Conservation (phyloP, 176 grass and related monocot genomes). For the Stipa capillata region DNA sequence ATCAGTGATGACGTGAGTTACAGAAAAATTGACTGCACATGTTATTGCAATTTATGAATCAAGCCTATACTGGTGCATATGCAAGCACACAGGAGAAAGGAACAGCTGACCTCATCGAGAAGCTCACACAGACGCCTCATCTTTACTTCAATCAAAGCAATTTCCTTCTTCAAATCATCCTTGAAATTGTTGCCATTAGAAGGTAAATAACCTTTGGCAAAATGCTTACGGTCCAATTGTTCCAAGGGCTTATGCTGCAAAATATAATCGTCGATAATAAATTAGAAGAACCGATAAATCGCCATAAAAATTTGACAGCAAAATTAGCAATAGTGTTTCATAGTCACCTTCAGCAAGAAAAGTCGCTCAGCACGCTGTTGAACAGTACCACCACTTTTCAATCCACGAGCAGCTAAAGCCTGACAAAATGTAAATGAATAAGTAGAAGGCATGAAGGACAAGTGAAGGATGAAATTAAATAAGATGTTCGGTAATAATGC, state of each 20-base stretch:
- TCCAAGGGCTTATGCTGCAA: conserved; percentile 72
- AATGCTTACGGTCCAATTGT: conserved; percentile 80
- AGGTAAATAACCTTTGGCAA: conserved; percentile 56
- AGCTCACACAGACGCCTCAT: conserved; percentile 67
- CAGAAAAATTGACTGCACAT: background rate
- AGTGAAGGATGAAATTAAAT: background rate
- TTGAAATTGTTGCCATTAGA: conserved; percentile 40
- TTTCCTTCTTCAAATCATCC: conserved; percentile 63
- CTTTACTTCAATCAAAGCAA: conserved; percentile 76
- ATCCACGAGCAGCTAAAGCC: conserved; percentile 74
- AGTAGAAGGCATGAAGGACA: background rate
- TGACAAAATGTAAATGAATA: conserved; percentile 14
- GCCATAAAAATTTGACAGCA: background rate
- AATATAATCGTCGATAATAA: background rate
- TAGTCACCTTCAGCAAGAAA: conserved; percentile 79
- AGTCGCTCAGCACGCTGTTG: conserved; percentile 76
- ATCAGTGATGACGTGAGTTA: background rate
- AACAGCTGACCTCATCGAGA: conserved; percentile 69
- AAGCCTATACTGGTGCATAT: background rate
- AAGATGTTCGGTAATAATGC: background rate
- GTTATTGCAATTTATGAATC: background rate
- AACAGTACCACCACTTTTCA: conserved; percentile 82
- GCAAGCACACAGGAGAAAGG: background rate
- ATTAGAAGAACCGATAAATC: conserved; percentile 3
- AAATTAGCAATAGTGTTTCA: background rate